These are phyloP conservation scores for Bondarzewia mesenterica DNA, from an alignment of 1,284 basidiomycete species.

Conservation along the genomic window DNA sequence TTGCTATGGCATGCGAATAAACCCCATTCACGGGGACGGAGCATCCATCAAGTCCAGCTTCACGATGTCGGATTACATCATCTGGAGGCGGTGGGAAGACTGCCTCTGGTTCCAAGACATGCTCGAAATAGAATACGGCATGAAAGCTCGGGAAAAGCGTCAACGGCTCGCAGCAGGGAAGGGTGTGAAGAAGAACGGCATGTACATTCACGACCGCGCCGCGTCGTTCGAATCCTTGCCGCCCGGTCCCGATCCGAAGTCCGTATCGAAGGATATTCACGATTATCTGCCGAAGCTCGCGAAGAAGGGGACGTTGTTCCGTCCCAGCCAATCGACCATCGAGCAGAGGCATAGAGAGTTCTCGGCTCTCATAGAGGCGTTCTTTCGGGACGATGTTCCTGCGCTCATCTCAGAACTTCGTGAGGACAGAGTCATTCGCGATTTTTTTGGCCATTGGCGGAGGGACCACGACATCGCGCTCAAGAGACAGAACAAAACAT, in stretches of 20 bases:
- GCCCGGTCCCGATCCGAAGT: slow-evolving; percentile 68
- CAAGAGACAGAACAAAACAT: slow-evolving; percentile 5
- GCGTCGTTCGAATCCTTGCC: slow-evolving; percentile 80
- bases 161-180: slow-evolving; percentile 57
- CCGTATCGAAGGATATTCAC: slow-evolving; percentile 60
- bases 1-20: slow-evolving; percentile 57
- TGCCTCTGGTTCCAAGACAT: slow-evolving; percentile 66
- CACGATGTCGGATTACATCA: slow-evolving; percentile 47
- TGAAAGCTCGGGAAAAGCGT: slow-evolving; percentile 55
- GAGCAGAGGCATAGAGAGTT: slow-evolving; percentile 56
- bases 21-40: slow-evolving; percentile 26
- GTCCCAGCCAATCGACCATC: slow-evolving; percentile 56
- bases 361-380: slow-evolving; percentile 42
- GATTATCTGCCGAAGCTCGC: slow-evolving; percentile 54
- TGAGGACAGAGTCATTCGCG: slow-evolving; percentile 45
- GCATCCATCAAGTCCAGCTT: slow-evolving; percentile 18
- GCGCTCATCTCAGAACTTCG: slow-evolving; percentile 58
- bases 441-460: slow-evolving; percentile 74
- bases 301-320: slow-evolving; percentile 65
- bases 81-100: slow-evolving; percentile 76
- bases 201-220: slow-evolving; percentile 64
- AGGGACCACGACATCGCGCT: slow-evolving; percentile 53
- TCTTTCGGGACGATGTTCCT: slow-evolving; percentile 55
- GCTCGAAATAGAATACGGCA: slow-evolving; percentile 55
- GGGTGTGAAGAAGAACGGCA: slow-evolving; percentile 64